Conservation (phyloP, 768 basidiomycete genomes). For the Lanmaoa pseudosensibilis region DNA sequence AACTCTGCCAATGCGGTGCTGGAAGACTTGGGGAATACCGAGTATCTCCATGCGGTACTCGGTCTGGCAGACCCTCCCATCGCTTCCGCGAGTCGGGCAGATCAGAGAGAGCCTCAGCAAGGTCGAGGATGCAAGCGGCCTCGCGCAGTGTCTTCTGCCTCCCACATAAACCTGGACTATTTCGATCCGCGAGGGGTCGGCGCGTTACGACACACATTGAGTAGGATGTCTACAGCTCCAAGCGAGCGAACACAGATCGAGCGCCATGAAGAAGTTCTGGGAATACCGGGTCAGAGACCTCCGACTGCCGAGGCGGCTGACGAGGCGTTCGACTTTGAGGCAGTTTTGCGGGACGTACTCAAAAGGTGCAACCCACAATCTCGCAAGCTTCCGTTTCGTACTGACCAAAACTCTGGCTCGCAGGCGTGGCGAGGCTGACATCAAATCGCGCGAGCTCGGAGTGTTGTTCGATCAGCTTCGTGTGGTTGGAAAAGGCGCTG, state of each 20-base stretch:
- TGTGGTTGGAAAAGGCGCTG: conserved; percentile 59
- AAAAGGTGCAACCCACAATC: conserved; percentile 14
- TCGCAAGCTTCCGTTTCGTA: background rate
- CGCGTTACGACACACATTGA: conserved; percentile 20
- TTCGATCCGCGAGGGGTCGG: conserved; percentile 56
- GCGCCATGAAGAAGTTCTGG: background rate
- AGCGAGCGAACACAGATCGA: conserved; percentile 1
- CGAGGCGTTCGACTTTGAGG: conserved; percentile 36
- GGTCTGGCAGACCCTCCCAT: conserved; percentile 3
- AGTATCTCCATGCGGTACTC: conserved; percentile 13
- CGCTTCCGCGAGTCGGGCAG: background rate
- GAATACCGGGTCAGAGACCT: background rate
- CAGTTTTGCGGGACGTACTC: conserved; percentile 25
- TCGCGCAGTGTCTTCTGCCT: conserved; percentile 14
- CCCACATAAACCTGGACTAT: conserved; percentile 44
- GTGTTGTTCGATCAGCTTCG: conserved; percentile 58
- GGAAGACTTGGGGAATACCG: conserved; percentile 12
- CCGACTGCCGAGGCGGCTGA: background rate
- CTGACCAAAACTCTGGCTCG: background rate
- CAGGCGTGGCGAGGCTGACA: conserved; percentile 50
- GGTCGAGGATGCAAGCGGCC: background rate
- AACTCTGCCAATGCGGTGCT: conserved; percentile 4
- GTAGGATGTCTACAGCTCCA: conserved; percentile 12
- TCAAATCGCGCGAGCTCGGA: conserved; percentile 55
- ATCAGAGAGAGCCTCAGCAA: background rate